Evolutionary conservation across 2,329 filamentous ascomycete species (phyloP), one percentile per base, ranked within the genome.

Genomic region (Ophiostoma sp.): DNA sequence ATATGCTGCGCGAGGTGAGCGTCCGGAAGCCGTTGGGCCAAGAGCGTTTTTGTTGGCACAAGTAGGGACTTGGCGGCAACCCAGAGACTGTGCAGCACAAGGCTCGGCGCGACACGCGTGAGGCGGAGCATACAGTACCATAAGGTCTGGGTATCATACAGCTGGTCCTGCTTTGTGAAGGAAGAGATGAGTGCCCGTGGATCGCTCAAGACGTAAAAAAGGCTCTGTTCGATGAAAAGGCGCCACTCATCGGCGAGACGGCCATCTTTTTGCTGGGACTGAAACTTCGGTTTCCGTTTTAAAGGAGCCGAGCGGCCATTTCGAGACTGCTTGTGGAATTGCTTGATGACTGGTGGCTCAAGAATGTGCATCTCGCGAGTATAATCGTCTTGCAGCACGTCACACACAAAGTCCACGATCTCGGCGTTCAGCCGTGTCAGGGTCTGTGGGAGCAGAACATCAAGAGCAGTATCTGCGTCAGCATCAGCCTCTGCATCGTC

Each of bases 51-150:
- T 1, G 89, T 87, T 1, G 87, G 85, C n/a, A 84, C 81, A 76
- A 91, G 92, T 4, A 92, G 81, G 64, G 84, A 84, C 8, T 85
- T 86, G 1, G 89, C 84, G 6, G 88, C 88, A 75, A 88, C 83
- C 90, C 90, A 92, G 5, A 92, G 82, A 77, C 88, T 90, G 78
- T 91, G 87, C 70, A 91, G 87, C 1, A 91, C 88, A 25, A 91
- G 79, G 64, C 82, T 87, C 4, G 89, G 87, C 19, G 86, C 85
- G 57, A 86, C 84, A 68, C 88, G 84, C 5, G 87, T 89, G 79
- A 91, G 81, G 72, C 87, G 86, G 72, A 90, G 80, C 84, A 90
- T 89, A 77, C 87, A 88, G 78, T 89, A 90, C 88, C 87, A 91
- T 0, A 90, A 81, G 17, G 86, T 88, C 70, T 89, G 88, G 0